Percentiles rank a stretch among this genome's conserved stretches.
phyloP scores from a whole-genome alignment of 768 basidiomycete species.

The Pulveroboletus sp. region DNA sequence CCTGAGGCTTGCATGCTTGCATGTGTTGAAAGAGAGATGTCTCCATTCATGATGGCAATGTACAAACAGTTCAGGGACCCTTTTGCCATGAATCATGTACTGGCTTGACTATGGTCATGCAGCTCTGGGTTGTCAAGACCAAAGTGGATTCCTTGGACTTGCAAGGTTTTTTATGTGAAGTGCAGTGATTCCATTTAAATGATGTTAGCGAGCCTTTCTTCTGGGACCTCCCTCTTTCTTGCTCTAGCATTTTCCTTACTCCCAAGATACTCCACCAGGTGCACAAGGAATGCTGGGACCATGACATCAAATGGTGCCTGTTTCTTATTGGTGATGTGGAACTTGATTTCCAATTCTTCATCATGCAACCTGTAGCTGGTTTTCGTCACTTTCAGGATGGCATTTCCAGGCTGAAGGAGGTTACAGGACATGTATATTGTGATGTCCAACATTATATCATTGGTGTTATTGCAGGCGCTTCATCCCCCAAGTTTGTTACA shows the following conservation, averaged over 20 bases:
- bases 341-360: not conserved
- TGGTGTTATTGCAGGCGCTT: not conserved
- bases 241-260: not conserved
- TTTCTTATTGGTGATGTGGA: not conserved
- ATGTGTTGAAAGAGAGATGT: not conserved
- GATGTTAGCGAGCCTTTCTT: not conserved
- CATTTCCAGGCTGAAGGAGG: not conserved
- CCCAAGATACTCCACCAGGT: not conserved
- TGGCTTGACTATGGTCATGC: not conserved
- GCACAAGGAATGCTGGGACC: not conserved
- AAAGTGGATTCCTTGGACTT: not conserved
- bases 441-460: not conserved
- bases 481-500: not conserved
- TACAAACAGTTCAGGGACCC: not conserved
- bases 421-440: not conserved
- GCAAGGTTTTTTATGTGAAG: not conserved
- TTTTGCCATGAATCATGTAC: not conserved
- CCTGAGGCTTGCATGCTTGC: not conserved
- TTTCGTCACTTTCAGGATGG: not conserved
- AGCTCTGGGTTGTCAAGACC: not conserved
- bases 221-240: not conserved
- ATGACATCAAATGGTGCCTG: not conserved
- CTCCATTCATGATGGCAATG: not conserved
- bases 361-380: not conserved
- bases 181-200: not conserved